These are phyloP conservation scores for Eucalyptus marginata DNA, from an alignment of 345 rosid genomes.

Conservation along the genomic window DNA sequence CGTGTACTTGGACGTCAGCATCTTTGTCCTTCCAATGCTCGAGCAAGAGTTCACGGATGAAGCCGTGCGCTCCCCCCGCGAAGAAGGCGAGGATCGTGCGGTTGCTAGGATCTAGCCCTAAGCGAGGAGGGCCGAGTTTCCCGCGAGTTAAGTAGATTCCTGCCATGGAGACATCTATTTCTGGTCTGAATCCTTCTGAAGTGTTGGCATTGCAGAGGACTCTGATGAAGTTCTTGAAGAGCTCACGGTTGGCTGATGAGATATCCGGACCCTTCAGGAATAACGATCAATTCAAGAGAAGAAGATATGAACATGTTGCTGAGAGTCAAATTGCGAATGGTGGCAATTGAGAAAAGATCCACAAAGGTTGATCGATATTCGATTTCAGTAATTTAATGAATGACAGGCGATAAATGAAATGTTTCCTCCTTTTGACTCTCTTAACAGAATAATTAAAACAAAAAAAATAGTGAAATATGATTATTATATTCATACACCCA, in stretches of 20 bases:
- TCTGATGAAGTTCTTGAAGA: conserved; percentile 43
- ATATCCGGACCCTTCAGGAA: conserved; percentile 48
- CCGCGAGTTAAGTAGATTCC: conserved; percentile 24
- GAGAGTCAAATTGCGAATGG: too few species aligned
- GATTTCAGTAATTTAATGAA: background rate
- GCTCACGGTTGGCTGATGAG: conserved; percentile 18
- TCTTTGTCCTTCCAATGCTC: conserved; percentile 62
- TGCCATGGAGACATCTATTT: conserved; percentile 58
- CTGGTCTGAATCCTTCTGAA: conserved; percentile 50
- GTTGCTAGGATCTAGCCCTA: conserved; percentile 3
- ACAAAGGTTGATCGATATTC: too few species aligned
- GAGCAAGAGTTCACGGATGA: conserved; percentile 27
- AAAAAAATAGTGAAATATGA: background rate
- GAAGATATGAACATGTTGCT: background rate
- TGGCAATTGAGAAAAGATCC: too few species aligned
- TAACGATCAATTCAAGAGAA: background rate
- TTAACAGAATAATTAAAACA: background rate
- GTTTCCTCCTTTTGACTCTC: background rate
- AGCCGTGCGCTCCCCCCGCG: conserved; percentile 58
- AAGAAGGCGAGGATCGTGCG: conserved; percentile 53
- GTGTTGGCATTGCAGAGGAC: conserved; percentile 76
- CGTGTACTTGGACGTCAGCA: conserved; percentile 33
- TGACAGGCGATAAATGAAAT: background rate
- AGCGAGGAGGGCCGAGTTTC: conserved; percentile 1
- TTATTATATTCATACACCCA: background rate